Conservation (phyloP, 495 filamentous ascomycete genomes). For the Penicillium crystallinum region DNA sequence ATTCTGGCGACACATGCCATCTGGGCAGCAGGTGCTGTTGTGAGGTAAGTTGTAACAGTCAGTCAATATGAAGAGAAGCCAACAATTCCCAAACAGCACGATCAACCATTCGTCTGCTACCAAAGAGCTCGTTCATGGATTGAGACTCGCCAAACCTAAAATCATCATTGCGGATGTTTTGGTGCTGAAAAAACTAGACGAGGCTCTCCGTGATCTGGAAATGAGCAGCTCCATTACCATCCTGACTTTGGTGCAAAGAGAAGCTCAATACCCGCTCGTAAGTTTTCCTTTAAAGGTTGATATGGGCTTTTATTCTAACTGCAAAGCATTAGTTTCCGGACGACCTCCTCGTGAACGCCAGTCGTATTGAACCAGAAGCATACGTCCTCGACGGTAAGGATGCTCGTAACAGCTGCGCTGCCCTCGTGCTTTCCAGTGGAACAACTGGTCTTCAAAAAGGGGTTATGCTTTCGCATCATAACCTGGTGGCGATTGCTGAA, state of each 20-base stretch:
- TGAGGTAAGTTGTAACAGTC: conserved; percentile 23
- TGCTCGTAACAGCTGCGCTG: conserved; percentile 5
- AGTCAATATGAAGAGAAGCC: neutral
- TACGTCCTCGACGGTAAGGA: neutral
- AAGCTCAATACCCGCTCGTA: neutral
- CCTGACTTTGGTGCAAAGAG: neutral
- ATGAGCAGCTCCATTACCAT: neutral
- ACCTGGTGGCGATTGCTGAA: conserved; percentile 51
- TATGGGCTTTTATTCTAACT: too few species aligned
- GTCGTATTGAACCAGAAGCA: neutral
- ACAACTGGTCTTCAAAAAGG: conserved; percentile 82
- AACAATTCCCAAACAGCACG: conserved; percentile 30
- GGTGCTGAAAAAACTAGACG: neutral
- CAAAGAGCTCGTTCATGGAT: conserved; percentile 68
- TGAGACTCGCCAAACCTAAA: conserved; percentile 59
- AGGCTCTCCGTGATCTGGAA: neutral
- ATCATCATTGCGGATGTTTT: conserved; percentile 37
- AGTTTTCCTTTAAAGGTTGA: neutral
- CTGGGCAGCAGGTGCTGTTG: conserved; percentile 69
- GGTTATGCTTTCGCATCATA: conserved; percentile 69
- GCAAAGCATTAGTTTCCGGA: neutral
- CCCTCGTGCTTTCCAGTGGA: conserved; percentile 53
- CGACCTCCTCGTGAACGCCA: neutral
- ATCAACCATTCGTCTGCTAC: conserved; percentile 73
- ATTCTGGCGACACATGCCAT: conserved; percentile 57